These are phyloP conservation scores for Chaetomium cochliodes DNA, from an alignment of 495 filamentous ascomycete genomes.

Conservation along the genomic window DNA sequence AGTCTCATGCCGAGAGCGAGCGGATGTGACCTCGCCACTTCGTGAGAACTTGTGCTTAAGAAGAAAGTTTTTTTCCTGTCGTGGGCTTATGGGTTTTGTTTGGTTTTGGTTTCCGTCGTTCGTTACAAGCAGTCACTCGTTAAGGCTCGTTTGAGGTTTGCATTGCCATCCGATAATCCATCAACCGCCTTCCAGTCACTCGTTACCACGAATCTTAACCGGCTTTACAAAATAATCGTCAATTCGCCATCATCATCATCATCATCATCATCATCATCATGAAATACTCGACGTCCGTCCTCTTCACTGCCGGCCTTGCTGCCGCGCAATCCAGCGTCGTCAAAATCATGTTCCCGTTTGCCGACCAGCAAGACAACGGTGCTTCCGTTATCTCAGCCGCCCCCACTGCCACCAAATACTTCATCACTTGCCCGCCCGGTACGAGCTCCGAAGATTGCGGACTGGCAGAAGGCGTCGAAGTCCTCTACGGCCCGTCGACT, in stretches of 20 bases:
- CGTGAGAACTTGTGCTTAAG: neutral
- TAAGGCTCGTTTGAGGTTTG: neutral
- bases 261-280: slow-evolving; percentile 13
- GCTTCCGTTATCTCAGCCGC: slow-evolving; percentile 46
- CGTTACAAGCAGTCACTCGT: neutral
- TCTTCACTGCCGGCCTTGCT: slow-evolving; percentile 31
- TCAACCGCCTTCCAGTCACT: neutral
- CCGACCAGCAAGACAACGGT: slow-evolving; percentile 39
- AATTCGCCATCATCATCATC: neutral
- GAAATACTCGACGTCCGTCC: slow-evolving; percentile 21
- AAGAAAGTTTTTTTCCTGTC: neutral
- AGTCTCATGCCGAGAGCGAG: neutral
- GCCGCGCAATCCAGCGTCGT: slow-evolving; percentile 36
- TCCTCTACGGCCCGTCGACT: slow-evolving; percentile 36
- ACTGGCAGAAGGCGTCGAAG: slow-evolving; percentile 30
- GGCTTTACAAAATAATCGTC: neutral
- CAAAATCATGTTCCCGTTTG: slow-evolving; percentile 39
- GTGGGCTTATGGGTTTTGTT: too few species aligned
- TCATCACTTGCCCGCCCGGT: slow-evolving; percentile 42
- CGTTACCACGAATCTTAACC: neutral
- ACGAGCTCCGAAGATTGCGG: slow-evolving; percentile 24
- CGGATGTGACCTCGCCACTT: neutral
- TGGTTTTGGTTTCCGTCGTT: neutral
- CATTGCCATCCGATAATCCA: neutral
- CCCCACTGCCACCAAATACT: slow-evolving; percentile 43